Evolutionary conservation across 257 asterid genomes (phyloP).

Genomic region (Misopates orontium): DNA sequence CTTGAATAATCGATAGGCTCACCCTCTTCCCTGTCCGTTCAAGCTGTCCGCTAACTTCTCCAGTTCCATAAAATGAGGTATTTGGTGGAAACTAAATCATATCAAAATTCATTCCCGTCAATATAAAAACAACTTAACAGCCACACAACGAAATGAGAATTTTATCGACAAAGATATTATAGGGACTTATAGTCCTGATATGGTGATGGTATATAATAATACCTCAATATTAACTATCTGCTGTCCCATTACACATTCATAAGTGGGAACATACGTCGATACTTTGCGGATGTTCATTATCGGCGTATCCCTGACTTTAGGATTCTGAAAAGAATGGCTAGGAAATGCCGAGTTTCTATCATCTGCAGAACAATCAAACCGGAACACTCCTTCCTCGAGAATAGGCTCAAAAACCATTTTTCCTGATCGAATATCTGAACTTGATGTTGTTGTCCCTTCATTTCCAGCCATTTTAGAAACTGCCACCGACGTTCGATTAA

Average conservation of each 20-base stretch:
- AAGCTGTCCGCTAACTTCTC: conserved; percentile 86
- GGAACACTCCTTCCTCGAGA: conserved; percentile 84
- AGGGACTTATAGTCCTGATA: conserved; percentile 6
- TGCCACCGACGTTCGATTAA: conserved; percentile 31
- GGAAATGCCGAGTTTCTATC: conserved; percentile 78
- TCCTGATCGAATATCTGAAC: conserved; percentile 45
- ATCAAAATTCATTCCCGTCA: conserved; percentile 27
- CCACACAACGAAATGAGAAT: not conserved
- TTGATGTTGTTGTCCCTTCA: conserved; percentile 37
- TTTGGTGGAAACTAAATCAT: conserved; percentile 69
- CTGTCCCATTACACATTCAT: conserved; percentile 59
- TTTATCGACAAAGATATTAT: conserved; percentile 2
- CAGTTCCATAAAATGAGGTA: conserved; percentile 94
- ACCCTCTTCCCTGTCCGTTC: conserved; percentile 98
- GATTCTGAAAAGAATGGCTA: conserved; percentile 65
- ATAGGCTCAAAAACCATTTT: conserved; percentile 82
- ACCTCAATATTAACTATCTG: conserved; percentile 80
- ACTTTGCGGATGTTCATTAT: conserved; percentile 34
- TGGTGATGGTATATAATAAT: conserved; percentile 14
- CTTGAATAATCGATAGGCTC: conserved; percentile 25
- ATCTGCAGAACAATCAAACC: conserved; percentile 85
- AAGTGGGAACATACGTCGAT: conserved; percentile 69
- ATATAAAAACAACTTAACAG: not conserved
- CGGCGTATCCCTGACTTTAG: conserved; percentile 73
- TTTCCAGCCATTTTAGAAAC: conserved; percentile 56